Evolutionary conservation across 2,329 filamentous ascomycete genomes (phyloP), one percentile per base, ranked within the genome.

Genomic region (Cyphellophora europaea): DNA sequence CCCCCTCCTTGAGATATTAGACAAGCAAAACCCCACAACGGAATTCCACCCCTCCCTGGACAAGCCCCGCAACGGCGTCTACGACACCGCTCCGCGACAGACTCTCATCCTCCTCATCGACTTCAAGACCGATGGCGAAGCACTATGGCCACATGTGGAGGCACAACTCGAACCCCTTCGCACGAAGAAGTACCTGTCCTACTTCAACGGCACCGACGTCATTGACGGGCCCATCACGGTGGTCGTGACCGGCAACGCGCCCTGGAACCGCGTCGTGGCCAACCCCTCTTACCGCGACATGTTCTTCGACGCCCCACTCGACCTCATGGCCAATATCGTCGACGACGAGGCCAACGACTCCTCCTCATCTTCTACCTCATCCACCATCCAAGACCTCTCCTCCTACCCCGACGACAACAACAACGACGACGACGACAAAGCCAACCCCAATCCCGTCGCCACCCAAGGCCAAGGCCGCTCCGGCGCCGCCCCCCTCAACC

Each of bases 281-380:
- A 69, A 69, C 47, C 42, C 55, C 5, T 64, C 61, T 2, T 65
- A 70, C 48, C 61, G 67, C 16, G 68, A 73, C 44, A 65, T 73
- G 38, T 73, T 73, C 57, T 72, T 70, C 51, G 69, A 73, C 44
- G 69, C 69, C 0, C 69, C 69, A 1, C 56, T 72, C 5, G 58
- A 59, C 34, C 48, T 59, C 29, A 42, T 64, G 23, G 45, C 53
- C n/a, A 37, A 42, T 16, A 18, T 42, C 10, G 27, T 30, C 14
- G 32, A 19, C 18, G n/a, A 31, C 6, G 28, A 36, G 6, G 18
- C 34, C 18, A 51, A 57, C 33, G 43, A 47, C 30, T 62, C 63
- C 15, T 68, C 72, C 53, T 69, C 67, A 35, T 53, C 56, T 11
- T 40, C 52, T 3, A 57, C 59, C 19, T 49, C 49, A 3, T 56